Base-by-base conservation (phyloP, 768 basidiomycete genomes). In the Auricularia sp. region DNA sequence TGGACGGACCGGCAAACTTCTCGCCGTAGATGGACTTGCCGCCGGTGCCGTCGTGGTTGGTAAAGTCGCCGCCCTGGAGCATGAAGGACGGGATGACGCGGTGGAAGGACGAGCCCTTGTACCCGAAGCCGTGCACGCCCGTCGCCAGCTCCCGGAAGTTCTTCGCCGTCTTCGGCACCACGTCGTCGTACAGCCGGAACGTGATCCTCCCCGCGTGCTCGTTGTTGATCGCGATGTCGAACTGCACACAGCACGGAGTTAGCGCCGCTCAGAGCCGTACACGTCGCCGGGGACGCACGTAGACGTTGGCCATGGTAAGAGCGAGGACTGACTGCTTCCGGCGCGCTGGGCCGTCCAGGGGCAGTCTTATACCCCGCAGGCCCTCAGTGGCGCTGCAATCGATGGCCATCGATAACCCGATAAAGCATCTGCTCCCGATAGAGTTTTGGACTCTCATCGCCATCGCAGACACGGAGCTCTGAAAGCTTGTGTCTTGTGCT, bases 131-230 rank as follows among this genome's bases (percentile, higher is more conserved):
- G 72, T 87, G 89, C 77, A 92, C 90, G 21, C 91, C 90, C 4
- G 90, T 90, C 75, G 91, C 89, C 70, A 94, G 76, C 75, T 92
- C 90, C 63, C 95, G 88, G 82, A 98, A 98, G 80, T 98, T 94
- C 37, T 68, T 77, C 8, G 90, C 78, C 1, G 90, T 93, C 70
- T 77, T 83, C 61, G 91, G 91, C 14, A 90, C 88, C 61, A 83
- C 81, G 3, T 85, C 80, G 78, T 95, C 92, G 75, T 79, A 94
- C 34, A 98, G 85, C 79, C 87, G 87, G 86, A 98, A 94, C 65
- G 83, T 78, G 73, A 97, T 84, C 59, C 76, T 74, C 65, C 78
- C 79, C 59, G 75, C 70, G 45, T 74, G 71, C 34, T 64, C 21
- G 51, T 66, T 72, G 63, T 73, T 77, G 67, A 80, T 79, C 63